Conservation (phyloP, 345 rosid genomes). For the Syzygium jambos region DNA sequence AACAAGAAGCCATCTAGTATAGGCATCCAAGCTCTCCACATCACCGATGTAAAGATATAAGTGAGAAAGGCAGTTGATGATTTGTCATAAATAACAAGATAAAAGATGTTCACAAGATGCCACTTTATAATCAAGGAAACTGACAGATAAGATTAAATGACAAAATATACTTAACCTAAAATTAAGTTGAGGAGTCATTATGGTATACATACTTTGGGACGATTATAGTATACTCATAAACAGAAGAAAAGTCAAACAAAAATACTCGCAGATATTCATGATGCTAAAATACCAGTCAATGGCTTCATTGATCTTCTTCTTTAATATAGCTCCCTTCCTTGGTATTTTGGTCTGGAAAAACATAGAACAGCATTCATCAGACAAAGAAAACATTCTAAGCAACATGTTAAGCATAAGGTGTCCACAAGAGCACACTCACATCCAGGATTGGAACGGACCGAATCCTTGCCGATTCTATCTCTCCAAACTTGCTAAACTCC, state of each 20-base stretch:
- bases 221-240: not conserved
- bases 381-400: conserved; percentile 1
- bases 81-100: not conserved
- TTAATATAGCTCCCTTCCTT: conserved; percentile 71
- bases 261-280: not conserved
- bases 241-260: not conserved
- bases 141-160: not conserved
- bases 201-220: not conserved
- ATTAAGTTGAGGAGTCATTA: not conserved
- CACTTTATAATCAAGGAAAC: not conserved
- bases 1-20: not conserved
- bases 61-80: not conserved
- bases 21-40: not conserved
- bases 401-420: not conserved
- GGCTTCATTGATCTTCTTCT: conserved; percentile 67
- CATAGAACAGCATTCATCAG: conserved; percentile 5
- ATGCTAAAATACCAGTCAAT: conserved; percentile 50
- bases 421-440: conserved; percentile 32
- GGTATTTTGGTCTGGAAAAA: conserved; percentile 68
- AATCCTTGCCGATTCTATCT: conserved; percentile 78
- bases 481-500: conserved; percentile 79
- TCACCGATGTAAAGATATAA: not conserved
- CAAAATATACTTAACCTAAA: not conserved
- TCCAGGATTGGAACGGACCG: conserved; percentile 81
- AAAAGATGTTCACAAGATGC: not conserved